These are phyloP conservation scores for Saccharomyces hybrid DNA, from an alignment of 1,139 yeast genomes.

Conservation along the genomic window DNA sequence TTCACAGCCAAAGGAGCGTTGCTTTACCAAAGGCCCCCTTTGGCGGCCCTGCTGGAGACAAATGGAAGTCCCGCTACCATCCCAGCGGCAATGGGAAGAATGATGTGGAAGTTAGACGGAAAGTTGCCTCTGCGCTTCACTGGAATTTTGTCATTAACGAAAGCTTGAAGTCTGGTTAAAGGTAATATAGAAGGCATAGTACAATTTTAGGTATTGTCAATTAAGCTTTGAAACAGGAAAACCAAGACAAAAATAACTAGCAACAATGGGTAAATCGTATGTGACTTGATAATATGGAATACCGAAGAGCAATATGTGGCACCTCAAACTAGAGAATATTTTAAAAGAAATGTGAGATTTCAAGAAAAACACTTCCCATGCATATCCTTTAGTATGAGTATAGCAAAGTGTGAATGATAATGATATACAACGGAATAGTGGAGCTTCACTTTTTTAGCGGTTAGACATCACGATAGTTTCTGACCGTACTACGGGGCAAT, in stretches of 20 bases:
- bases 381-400: too few relatives aligned
- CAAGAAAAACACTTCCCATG: too few relatives aligned
- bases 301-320: background rate
- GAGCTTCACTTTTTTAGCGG: too few relatives aligned
- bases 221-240: background rate
- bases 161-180: background rate
- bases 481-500: too few relatives aligned
- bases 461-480: too few relatives aligned
- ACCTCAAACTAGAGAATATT: background rate
- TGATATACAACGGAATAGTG: too few relatives aligned
- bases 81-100: background rate
- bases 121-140: background rate
- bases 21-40: background rate
- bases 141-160: background rate
- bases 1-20: background rate
- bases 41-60: background rate
- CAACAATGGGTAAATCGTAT: constrained; percentile 37
- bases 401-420: too few relatives aligned
- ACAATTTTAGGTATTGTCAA: background rate
- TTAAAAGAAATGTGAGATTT: too few relatives aligned
- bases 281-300: constrained; percentile 11
- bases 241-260: constrained; percentile 28
- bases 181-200: background rate
- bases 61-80: background rate
- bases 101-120: background rate